Base-by-base conservation (phyloP, 179 eudicot genomes). In the Silene noctiflora region DNA sequence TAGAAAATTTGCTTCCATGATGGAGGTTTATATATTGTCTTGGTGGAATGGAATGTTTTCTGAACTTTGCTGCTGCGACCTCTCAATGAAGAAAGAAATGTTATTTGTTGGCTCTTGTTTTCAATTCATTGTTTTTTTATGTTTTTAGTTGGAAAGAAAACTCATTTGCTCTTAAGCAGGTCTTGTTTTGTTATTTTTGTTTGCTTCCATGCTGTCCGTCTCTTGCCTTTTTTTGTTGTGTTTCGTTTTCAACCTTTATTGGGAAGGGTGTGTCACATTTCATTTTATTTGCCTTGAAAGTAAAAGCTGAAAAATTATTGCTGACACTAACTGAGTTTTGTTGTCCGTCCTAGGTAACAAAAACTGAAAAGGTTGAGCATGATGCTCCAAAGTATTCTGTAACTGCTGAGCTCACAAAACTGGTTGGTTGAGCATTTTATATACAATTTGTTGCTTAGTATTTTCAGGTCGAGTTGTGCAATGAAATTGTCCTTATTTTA, bases 361-460 rank as follows among this genome's bases (percentile, higher is more conserved):
- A 89, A 81, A 87, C 90, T 22, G 99, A 93, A 62, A 93, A 86
- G 80, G 85, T 88, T 73, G 92, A 89, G 77, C 84, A 76, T 73
- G 92, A 89, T 79, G 84, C 85, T 75, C 97, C 99, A 74, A 94
- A 93, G 75, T 94, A 89, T 84, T 88, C 91, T 10, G 75, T 93
- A 76, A 78, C 84, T 6, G 79, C 84, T 42, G 90, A 91, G 85
- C 69, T 88, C 71, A 77, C 78, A 25, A 77, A 78, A 73, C 74
- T 93, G 96, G 98, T 94, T 74, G 65, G 91, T 86, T 72, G 65
- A 67, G 8, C 62, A 25, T 74, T 75, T 71, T 72, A 42, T 20
- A 6, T 72, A 6, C 61, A 16, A 63, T 55, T 63, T 56, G 60
- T 67, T 79, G 2, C 19, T 64, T 35, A n/a, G 70, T 58, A 22